Conservation (phyloP, 768 basidiomycete genomes). For the Lactifluus subvellereus region DNA sequence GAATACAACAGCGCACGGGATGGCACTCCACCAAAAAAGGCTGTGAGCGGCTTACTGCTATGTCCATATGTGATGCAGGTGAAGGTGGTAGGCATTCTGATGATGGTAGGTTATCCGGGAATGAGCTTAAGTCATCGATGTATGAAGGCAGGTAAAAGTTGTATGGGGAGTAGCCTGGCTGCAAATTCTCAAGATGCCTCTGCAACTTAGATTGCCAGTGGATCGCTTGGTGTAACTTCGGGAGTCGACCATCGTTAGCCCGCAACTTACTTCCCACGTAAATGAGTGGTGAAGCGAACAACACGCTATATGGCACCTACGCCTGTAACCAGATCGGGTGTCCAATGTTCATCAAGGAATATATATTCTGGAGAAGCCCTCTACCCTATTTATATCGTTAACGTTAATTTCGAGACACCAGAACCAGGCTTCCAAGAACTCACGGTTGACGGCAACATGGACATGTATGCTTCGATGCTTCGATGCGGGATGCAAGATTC, state of each 20-base stretch:
- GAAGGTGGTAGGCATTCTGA: too few species aligned
- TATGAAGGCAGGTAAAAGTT: too few species aligned
- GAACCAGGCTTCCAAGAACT: constrained; percentile 16
- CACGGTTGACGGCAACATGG: constrained; percentile 56
- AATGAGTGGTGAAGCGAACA: not conserved
- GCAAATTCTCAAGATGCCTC: too few species aligned
- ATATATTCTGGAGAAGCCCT: constrained; percentile 58
- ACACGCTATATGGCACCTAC: not conserved
- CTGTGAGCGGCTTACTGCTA: too few species aligned
- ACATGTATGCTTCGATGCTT: constrained; percentile 55
- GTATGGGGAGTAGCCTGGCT: too few species aligned
- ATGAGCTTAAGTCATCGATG: too few species aligned
- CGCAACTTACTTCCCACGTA: not conserved
- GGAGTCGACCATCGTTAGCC: not conserved
- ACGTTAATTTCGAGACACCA: constrained; percentile 1
- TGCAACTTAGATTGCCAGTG: too few species aligned
- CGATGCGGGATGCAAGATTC: constrained; percentile 48
- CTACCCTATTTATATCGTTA: constrained; percentile 30
- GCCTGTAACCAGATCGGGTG: not conserved
- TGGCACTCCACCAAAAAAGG: too few species aligned
- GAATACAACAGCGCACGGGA: too few species aligned
- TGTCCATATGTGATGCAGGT: too few species aligned
- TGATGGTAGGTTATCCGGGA: too few species aligned
- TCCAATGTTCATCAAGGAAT: constrained; percentile 38
- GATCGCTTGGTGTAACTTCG: not conserved